Evolutionary conservation across 1,284 basidiomycete genomes (phyloP), one percentile per base, ranked within the genome.

Genomic region (Ceratobasidium sp.): DNA sequence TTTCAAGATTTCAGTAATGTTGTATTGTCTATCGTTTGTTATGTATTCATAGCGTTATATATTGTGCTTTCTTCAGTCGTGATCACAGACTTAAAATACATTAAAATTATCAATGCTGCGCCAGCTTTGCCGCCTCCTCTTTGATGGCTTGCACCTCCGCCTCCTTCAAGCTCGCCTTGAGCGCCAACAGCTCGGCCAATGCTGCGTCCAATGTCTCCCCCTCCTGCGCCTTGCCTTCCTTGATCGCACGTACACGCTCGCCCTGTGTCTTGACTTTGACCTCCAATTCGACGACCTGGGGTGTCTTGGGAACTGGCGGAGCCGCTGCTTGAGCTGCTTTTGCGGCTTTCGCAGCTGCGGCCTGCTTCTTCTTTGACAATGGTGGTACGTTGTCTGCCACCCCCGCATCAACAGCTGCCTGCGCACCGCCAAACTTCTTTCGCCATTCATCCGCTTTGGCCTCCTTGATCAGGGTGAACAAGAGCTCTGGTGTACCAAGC

Each of bases 401-500:
- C 5, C 73, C 69, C 29, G 72, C 60, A 7, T 69, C 31, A 12
- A 54, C 54, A 74, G 75, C 72, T 74, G 50, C 53, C 22, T 70
- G 73, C 2, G 71, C 80, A 5, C 85, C 86, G n/a, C 85, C 85
- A 70, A 84, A 87, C 76, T 84, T 81, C 25, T 77, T 78, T 58
- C 85, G 78, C 85, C 86, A 87, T 45, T 80, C 77, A 29, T 82
- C 80, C 67, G 84, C 84, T 76, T 83, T 83, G 75, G 81, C 81
- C 27, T 81, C 82, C 65, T 85, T 83, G 72, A 87, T 86, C 72
- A 79, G 79, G 75, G 82, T 82, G 79, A 87, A 87, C 62, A 87
- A 76, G 74, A 85, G 81, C 50, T 80, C 80, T 40, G 85, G 82
- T 72, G 80, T 80, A 70, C 82, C 83, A 64, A 87, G 77, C 71